Conservation (phyloP, 495 filamentous ascomycete species). For the Aspergillus hancockii region DNA sequence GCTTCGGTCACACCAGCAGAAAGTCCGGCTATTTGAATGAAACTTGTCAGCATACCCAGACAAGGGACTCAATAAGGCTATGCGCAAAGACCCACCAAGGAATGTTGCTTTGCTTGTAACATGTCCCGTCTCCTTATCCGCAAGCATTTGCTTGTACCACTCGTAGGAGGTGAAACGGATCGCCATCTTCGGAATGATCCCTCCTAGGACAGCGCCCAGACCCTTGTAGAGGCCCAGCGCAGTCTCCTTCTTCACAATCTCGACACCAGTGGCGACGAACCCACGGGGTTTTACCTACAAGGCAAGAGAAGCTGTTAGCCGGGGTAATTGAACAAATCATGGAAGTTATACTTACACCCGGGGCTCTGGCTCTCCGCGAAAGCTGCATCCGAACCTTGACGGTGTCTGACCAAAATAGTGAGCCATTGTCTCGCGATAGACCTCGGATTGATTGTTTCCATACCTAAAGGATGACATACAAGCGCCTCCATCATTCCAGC, state of each 20-base stretch:
- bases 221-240: conserved; percentile 95
- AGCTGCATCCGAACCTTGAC: conserved; percentile 99
- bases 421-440: conserved; percentile 10
- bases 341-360: conserved; percentile 61
- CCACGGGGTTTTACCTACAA: conserved; percentile 73
- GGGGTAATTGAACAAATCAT: background rate
- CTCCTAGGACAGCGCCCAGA: conserved; percentile 90
- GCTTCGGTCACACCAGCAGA: conserved; percentile 94
- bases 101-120: conserved; percentile 80
- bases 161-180: conserved; percentile 99
- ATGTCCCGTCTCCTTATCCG: conserved; percentile 65
- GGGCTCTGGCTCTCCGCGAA: conserved; percentile 77
- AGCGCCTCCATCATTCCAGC: conserved; percentile 99
- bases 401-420: conserved; percentile 60
- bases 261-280: conserved; percentile 81
- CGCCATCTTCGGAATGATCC: conserved; percentile 99
- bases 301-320: conserved; percentile 21
- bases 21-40: conserved; percentile 65
- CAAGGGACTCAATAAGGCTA: background rate
- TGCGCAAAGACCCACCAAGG: conserved; percentile 52
- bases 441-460: conserved; percentile 19
- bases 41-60: conserved; percentile 1
- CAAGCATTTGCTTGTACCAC: conserved; percentile 83
- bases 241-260: conserved; percentile 88
- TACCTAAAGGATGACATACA: conserved; percentile 93